These are phyloP conservation scores for Botrytis tulipae DNA, from an alignment of 2,329 filamentous ascomycete species.

Conservation along the genomic window DNA sequence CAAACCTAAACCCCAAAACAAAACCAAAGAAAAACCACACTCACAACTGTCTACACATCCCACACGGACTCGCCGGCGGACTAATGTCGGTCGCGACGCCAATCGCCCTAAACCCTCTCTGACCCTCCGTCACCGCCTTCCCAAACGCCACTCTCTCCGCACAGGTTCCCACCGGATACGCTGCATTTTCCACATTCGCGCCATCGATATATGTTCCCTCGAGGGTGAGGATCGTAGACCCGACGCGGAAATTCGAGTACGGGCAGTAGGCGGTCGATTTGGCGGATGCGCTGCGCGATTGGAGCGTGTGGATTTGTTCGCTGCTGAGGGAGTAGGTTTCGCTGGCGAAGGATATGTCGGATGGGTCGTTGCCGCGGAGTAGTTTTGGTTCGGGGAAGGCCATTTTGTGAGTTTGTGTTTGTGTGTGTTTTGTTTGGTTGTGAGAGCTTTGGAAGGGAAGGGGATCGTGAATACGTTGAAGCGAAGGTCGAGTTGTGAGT, in stretches of 20 bases:
- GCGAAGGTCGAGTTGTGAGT: neutral
- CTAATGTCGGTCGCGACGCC: constrained; percentile 80
- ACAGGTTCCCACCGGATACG: constrained; percentile 92
- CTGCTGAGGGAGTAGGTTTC: constrained; percentile 51
- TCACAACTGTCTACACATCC: constrained; percentile 94
- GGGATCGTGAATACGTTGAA: neutral
- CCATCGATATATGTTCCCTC: constrained; percentile 56
- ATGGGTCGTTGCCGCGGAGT: neutral
- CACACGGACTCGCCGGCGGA: constrained; percentile 74
- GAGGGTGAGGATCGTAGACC: constrained; percentile 69
- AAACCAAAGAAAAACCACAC: constrained; percentile 31
- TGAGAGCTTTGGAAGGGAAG: neutral
- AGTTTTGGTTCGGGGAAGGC: neutral
- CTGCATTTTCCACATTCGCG: constrained; percentile 87
- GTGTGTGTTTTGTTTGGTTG: too few species aligned
- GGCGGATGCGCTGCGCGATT: constrained; percentile 67
- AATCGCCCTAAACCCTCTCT: constrained; percentile 66
- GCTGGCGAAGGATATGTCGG: constrained; percentile 8
- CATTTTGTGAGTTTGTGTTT: neutral
- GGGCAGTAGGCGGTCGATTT: constrained; percentile 79
- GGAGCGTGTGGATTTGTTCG: constrained; percentile 63
- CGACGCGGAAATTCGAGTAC: constrained; percentile 74
- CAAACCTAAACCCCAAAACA: too few species aligned
- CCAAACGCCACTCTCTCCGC: constrained; percentile 89
- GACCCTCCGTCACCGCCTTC: constrained; percentile 62